phyloP scores from a whole-genome alignment of 768 basidiomycete genomes.

The Tylopilus rubrobrunneus region DNA sequence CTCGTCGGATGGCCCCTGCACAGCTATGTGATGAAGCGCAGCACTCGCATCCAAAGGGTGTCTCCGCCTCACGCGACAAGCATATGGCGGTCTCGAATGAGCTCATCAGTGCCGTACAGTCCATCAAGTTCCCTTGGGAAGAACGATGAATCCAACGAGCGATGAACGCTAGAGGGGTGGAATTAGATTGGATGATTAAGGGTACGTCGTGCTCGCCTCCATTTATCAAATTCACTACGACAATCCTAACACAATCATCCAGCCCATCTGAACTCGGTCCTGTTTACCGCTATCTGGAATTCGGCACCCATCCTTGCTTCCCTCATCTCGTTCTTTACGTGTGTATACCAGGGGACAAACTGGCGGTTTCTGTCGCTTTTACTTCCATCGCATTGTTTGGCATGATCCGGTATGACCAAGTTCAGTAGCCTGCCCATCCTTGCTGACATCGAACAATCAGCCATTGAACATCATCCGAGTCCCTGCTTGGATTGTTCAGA shows the following conservation, averaged over 20 bases:
- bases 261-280: conserved; percentile 69
- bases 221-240: not conserved
- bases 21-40: conserved; percentile 35
- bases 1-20: conserved; percentile 40
- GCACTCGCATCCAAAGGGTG: conserved; percentile 35
- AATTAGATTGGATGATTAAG: conserved; percentile 78
- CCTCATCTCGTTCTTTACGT: conserved; percentile 73
- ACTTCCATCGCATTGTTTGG: conserved; percentile 84
- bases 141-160: conserved; percentile 41
- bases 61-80: conserved; percentile 36
- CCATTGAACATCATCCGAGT: conserved; percentile 82
- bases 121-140: conserved; percentile 44
- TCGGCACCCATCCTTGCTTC: conserved; percentile 78
- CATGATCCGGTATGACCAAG: conserved; percentile 62
- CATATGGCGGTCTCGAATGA: conserved; percentile 45
- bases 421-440: not conserved
- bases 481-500: conserved; percentile 73
- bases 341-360: conserved; percentile 67
- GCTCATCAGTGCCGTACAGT: conserved; percentile 37
- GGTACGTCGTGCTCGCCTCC: conserved; percentile 32
- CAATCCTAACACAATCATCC: not conserved
- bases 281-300: conserved; percentile 72
- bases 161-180: conserved; percentile 54
- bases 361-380: conserved; percentile 80
- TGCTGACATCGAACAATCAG: conserved; percentile 32